A percentile compares a stretch with the other conserved stretches of the same genome.
These are phyloP conservation scores for Didymella sp. DNA, from an alignment of 2,329 filamentous ascomycete genomes.

Conservation along the genomic window DNA sequence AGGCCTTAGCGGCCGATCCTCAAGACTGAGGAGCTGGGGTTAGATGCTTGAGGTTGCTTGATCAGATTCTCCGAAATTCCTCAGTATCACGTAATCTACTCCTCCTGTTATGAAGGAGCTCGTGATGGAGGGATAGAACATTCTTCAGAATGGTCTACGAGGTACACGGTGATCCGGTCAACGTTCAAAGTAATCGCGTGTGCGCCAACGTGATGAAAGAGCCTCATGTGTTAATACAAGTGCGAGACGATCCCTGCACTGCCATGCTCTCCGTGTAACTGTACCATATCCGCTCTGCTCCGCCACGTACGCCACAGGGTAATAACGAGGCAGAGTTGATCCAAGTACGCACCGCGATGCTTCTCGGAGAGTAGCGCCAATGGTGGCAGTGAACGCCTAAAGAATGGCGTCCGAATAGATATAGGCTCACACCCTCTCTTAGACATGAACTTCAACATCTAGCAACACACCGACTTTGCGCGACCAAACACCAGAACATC, in stretches of 20 bases:
- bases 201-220: background rate
- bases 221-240: too few relatives aligned
- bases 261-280: background rate
- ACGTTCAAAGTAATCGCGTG: background rate
- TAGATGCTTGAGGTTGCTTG: background rate
- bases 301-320: background rate
- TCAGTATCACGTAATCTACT: background rate
- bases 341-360: background rate
- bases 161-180: background rate
- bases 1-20: constrained; percentile 7
- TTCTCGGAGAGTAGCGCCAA: background rate
- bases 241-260: background rate
- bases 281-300: background rate
- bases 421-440: background rate
- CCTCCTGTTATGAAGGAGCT: background rate
- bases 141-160: too few relatives aligned
- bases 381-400: constrained; percentile 9
- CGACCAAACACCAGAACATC: background rate
- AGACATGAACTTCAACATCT: background rate
- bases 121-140: background rate
- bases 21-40: background rate
- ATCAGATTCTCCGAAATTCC: background rate
- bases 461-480: background rate
- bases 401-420: background rate
- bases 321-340: background rate